phyloP scores from a whole-genome alignment of 768 basidiomycete species.

The Agaricus subrufescens region DNA sequence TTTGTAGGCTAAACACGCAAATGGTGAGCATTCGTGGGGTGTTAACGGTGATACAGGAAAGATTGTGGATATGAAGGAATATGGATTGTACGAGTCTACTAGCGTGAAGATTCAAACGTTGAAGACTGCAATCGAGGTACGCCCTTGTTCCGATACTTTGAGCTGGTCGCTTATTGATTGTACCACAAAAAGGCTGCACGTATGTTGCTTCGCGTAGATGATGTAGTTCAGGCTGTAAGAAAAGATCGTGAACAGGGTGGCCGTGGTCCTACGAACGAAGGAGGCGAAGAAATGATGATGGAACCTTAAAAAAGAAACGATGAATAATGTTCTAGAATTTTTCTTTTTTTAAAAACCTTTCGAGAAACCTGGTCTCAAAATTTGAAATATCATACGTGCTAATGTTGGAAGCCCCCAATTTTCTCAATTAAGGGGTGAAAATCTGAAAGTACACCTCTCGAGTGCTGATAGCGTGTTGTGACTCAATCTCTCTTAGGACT shows the following conservation, averaged over 20 bases:
- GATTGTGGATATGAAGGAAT: conserved; percentile 91
- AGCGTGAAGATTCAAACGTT: conserved; percentile 97
- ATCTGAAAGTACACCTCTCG: too few relatives aligned
- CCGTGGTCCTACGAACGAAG: conserved; percentile 29
- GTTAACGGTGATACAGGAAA: conserved; percentile 96
- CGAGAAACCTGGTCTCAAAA: too few relatives aligned
- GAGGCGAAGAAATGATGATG: conserved; percentile 59
- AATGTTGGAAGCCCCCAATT: too few relatives aligned
- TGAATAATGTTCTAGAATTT: conserved; percentile 12
- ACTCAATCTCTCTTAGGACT: too few relatives aligned
- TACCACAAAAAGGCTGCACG: conserved; percentile 61
- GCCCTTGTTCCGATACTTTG: neutral
- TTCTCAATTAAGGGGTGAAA: too few relatives aligned
- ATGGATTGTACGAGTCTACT: conserved; percentile 92
- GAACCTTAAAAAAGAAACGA: conserved; percentile 13
- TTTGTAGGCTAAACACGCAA: conserved; percentile 87
- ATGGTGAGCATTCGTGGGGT: conserved; percentile 87
- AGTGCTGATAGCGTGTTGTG: too few relatives aligned
- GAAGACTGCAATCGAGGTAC: conserved; percentile 93
- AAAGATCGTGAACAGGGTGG: conserved; percentile 61
- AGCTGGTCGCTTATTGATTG: neutral
- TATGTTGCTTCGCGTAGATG: conserved; percentile 88
- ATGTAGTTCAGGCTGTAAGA: conserved; percentile 86
- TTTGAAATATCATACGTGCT: too few relatives aligned
- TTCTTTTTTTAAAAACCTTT: too few relatives aligned